phyloP scores from a whole-genome alignment of 2,329 filamentous ascomycete species.

The Clonostachys sp. region DNA sequence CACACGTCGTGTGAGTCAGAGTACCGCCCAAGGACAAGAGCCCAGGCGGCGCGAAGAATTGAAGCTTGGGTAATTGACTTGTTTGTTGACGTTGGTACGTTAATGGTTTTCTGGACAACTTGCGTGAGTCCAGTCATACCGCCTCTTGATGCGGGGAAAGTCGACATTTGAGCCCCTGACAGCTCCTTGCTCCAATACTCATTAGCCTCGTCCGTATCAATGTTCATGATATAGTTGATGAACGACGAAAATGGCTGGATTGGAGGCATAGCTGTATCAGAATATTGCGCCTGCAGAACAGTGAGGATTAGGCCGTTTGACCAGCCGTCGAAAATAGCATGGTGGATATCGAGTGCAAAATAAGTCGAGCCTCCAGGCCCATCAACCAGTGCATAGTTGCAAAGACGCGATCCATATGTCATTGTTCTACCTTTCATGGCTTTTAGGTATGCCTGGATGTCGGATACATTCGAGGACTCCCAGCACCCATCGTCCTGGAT shows the following conservation, averaged over 20 bases:
- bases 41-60: conserved; percentile 4
- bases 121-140: neutral
- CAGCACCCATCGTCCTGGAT: neutral
- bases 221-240: conserved; percentile 2
- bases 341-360: conserved; percentile 9
- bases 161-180: neutral
- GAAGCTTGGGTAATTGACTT: conserved; percentile 10
- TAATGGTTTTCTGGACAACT: neutral
- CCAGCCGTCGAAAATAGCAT: conserved; percentile 12
- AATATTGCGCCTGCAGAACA: neutral
- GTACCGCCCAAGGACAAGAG: neutral
- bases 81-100: neutral
- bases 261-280: neutral
- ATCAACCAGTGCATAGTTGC: neutral
- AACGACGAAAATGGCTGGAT: neutral
- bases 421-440: neutral
- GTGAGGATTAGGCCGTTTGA: conserved; percentile 4
- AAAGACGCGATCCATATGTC: conserved; percentile 1
- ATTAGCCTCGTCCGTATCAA: conserved; percentile 1
- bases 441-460: no score
- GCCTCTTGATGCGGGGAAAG: neutral
- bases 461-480: no score
- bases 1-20: no score
- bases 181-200: conserved; percentile 6
- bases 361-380: neutral